Evolutionary conservation across 306 rosid genomes (phyloP).

Genomic region (Vigna nakashimae): DNA sequence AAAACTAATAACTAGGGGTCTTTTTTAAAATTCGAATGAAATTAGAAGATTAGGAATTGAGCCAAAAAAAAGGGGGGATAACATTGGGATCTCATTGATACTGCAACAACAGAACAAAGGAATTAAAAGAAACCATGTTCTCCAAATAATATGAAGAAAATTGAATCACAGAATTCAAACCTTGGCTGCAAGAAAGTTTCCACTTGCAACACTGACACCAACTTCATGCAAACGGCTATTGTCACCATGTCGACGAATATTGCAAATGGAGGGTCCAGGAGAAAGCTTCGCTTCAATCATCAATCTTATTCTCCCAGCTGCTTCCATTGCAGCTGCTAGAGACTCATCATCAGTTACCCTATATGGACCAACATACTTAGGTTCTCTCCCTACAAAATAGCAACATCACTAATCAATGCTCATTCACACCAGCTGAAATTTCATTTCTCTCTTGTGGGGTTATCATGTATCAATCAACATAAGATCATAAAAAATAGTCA

Average conservation of each 20-base stretch:
- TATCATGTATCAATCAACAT: constrained; percentile 2
- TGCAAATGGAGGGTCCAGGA: constrained; percentile 80
- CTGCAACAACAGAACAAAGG: background rate
- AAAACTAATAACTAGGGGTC: no score
- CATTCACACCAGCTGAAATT: constrained; percentile 17
- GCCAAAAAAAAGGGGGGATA: background rate
- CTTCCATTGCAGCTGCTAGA: constrained; percentile 76
- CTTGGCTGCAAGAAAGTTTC: constrained; percentile 85
- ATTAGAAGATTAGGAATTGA: no score
- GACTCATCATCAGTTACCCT: constrained; percentile 74
- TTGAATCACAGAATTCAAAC: constrained; percentile 43
- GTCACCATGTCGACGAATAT: constrained; percentile 80
- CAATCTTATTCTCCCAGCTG: constrained; percentile 73
- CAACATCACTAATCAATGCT: constrained; percentile 7
- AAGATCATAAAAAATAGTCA: background rate
- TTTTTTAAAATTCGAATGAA: no score
- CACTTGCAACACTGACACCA: constrained; percentile 83
- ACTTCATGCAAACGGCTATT: constrained; percentile 81
- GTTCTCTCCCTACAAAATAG: constrained; percentile 59
- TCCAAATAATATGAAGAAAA: constrained; percentile 16
- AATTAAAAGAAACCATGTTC: constrained; percentile 2
- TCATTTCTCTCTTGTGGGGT: background rate
- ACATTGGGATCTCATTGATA: constrained; percentile 20
- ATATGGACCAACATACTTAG: constrained; percentile 68
- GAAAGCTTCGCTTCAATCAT: constrained; percentile 86